Evolutionary conservation across 345 rosid genomes (phyloP).

Genomic region (Chamaenerion angustifolium): DNA sequence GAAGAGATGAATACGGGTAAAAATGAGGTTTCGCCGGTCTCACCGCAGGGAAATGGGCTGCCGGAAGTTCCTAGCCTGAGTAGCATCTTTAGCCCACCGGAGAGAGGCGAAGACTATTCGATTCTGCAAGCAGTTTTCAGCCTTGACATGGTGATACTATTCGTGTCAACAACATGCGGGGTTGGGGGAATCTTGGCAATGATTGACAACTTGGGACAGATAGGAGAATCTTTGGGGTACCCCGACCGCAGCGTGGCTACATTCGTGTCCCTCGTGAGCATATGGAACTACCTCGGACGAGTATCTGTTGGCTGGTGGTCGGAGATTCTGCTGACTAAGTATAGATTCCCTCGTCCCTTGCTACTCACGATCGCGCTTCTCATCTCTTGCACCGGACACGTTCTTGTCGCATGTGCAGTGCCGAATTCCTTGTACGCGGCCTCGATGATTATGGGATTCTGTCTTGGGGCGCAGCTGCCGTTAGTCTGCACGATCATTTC

Average conservation of each 20-base stretch:
- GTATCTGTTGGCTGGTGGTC: constrained; percentile 6
- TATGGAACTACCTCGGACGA: constrained; percentile 15
- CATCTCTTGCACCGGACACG: constrained; percentile 4
- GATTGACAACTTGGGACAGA: constrained; percentile 11
- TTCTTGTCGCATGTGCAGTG: neutral
- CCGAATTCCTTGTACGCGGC: constrained; percentile 5
- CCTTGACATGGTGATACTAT: constrained; percentile 10
- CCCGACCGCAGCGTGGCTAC: neutral
- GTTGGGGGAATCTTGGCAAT: constrained; percentile 10
- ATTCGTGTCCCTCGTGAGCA: constrained; percentile 8
- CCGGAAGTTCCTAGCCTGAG: neutral
- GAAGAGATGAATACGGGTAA: constrained; percentile 7
- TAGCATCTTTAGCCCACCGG: constrained; percentile 6
- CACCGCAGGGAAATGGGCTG: neutral
- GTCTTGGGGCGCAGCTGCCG: constrained; percentile 11
- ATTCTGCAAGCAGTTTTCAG: constrained; percentile 9
- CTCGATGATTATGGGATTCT: constrained; percentile 10
- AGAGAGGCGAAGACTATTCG: constrained; percentile 8
- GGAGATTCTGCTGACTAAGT: constrained; percentile 7
- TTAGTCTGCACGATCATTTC: constrained; percentile 7
- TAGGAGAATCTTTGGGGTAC: constrained; percentile 7
- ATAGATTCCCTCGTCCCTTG: constrained; percentile 5
- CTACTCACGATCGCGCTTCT: constrained; percentile 3
- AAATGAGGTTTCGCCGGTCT: neutral
- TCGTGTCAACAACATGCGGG: constrained; percentile 8